Evolutionary conservation across 2,329 filamentous ascomycete genomes (phyloP), one percentile per base, ranked within the genome.

Genomic region (Paracorniculantispora psalliotae): DNA sequence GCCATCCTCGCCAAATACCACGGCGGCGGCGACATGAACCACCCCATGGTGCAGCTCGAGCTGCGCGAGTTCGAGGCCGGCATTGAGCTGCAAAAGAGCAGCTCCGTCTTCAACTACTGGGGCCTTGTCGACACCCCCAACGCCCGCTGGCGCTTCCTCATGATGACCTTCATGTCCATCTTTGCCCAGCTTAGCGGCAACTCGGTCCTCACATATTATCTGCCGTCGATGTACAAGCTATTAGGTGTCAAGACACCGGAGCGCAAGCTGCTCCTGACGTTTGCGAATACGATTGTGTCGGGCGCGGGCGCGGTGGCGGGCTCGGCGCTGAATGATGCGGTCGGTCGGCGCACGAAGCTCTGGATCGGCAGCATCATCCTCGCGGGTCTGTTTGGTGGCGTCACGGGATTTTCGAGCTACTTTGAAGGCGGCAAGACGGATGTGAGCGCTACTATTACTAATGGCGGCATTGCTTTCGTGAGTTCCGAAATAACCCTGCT

Each of bases 161-260:
- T 78, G 62, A 80, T 81, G 35, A 67, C 79, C 3, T 76, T 76
- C 21, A 80, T 84, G 70, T 76, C 79, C 6, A 73, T 80, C 48
- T 82, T 85, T 64, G 79, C 79, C 1, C 81, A 86, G 66, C 77
- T 80, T 60, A 77, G 75, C 4, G 81, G 79, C 4, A 80, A 81
- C 67, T 77, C 75, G 1, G 67, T 80, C 9, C 73, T 75, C 13
- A 76, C 77, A 1, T 84, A 83, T 61, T 75, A 86, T 66, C 82
- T 86, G 65, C 77, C 83, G 30, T 76, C 76, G 7, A 77, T 79
- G 67, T 73, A 82, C 44, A 71, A 73, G 37, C 76, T 80, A 7
- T 75, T 81, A 47, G 81, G 83, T 44, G 78, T 87, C 61, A 78
- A 76, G 8, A 79, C 59, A 77, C 84, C 68, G 76, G 79, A 63